Base-by-base conservation (phyloP, 2,329 filamentous ascomycete species). In the Epichloe elymi region DNA sequence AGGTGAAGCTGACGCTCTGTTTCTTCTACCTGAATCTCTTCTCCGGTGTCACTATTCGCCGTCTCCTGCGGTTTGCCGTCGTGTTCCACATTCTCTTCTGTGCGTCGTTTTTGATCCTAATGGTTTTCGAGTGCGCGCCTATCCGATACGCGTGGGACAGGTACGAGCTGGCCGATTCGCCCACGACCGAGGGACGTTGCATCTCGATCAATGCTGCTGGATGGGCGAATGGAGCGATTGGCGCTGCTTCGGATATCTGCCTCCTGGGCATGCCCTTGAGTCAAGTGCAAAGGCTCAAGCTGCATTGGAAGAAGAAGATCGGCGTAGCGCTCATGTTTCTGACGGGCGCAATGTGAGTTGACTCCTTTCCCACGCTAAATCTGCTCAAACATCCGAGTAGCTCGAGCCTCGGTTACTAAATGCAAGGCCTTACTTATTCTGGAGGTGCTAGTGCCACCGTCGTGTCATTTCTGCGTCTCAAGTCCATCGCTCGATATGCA, bases 21-120 rank as follows among this genome's bases (percentile, higher is more conserved):
- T 64, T 73, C 57, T 74, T 78, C 60, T 77, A 75, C 59, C 64
- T 73, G 36, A 69, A 71, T 35, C 70, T 77, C 50, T 78, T 78
- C 54, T 69, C 69, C 1, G 59, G 59, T 0, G 49, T 38, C 1
- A 51, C 45, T 1, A 64, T 74, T 4, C 64, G 67, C n/a, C 59
- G 59, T 14, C 12, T 70, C 3, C 60, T 73, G 5, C 68, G 65
- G 61, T 63, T 45, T n/a, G 68, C 42, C 3, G 47, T 46, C 15
- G 33, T 43, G 2, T 49, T 49, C 20, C 51, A 54, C 35, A 23
- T 54, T 4, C 8, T 37, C 17, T 39, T 46, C 4, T 26, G 17
- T 6, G 8, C 49, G 2, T 37, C 40, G 19, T 51, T 51, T 7
- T 36, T 49, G 5, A 30, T 42, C 1, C 11, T 40, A 3, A 38